Conservation (phyloP, 2,329 filamentous ascomycete species). For the Cladobotryum mycophilum region DNA sequence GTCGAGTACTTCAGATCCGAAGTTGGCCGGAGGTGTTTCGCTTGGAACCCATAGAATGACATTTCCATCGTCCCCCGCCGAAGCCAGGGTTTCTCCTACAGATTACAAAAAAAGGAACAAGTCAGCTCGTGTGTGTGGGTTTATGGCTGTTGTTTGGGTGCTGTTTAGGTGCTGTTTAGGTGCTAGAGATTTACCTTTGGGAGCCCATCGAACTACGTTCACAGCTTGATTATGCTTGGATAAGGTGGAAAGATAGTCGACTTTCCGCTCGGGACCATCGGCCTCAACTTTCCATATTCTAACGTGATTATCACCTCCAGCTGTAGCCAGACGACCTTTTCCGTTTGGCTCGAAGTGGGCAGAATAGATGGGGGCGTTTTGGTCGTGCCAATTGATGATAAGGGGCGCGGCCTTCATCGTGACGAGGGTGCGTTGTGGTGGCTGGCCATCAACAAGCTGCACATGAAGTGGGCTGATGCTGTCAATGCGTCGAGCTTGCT, state of each 20-base stretch:
- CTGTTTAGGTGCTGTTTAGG: background rate
- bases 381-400: constrained; percentile 98
- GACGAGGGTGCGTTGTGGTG: constrained; percentile 24
- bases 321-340: constrained; percentile 87
- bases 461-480: background rate
- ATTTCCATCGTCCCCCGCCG: constrained; percentile 94
- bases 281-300: constrained; percentile 88
- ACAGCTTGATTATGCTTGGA: constrained; percentile 94
- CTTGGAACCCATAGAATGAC: constrained; percentile 93
- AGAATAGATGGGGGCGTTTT: constrained; percentile 94
- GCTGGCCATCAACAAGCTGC: background rate
- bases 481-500: background rate
- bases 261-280: constrained; percentile 78
- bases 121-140: constrained; percentile 6
- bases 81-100: constrained; percentile 83
- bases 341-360: constrained; percentile 92
- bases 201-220: constrained; percentile 94
- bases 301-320: constrained; percentile 94
- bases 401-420: constrained; percentile 93
- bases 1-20: constrained; percentile 79
- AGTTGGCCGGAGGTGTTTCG: constrained; percentile 60
- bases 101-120: constrained; percentile 1
- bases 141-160: background rate
- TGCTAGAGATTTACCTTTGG: constrained; percentile 60
- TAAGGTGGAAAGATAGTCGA: constrained; percentile 87